Conservation (phyloP, 2,329 filamentous ascomycete genomes). For the Geosmithia morbida region DNA sequence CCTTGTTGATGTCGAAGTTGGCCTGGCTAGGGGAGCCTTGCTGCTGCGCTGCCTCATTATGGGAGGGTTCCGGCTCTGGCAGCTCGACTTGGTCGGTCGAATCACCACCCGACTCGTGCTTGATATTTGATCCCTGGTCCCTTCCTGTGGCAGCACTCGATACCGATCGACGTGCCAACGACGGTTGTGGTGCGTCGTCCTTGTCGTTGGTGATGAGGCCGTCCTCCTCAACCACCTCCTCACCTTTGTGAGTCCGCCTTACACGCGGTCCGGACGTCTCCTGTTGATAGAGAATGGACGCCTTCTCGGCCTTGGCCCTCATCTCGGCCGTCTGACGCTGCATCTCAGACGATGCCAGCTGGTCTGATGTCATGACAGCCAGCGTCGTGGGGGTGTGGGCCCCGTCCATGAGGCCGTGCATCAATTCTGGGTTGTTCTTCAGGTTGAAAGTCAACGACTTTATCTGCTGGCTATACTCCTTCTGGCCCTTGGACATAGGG, state of each 20-base stretch:
- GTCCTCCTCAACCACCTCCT: slow-evolving; percentile 76
- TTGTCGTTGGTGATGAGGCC: slow-evolving; percentile 16
- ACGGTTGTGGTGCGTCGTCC: slow-evolving; percentile 18
- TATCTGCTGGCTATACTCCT: slow-evolving; percentile 47
- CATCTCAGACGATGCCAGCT: slow-evolving; percentile 84
- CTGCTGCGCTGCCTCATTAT: slow-evolving; percentile 26
- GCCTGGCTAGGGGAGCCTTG: slow-evolving; percentile 37
- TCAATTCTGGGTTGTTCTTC: slow-evolving; percentile 72
- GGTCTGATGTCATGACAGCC: slow-evolving; percentile 76
- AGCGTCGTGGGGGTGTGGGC: slow-evolving; percentile 61
- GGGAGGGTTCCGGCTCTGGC: slow-evolving; percentile 20
- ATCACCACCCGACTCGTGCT: slow-evolving; percentile 18
- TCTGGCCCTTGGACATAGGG: slow-evolving; percentile 22
- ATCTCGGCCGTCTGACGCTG: slow-evolving; percentile 64
- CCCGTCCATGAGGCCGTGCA: slow-evolving; percentile 59
- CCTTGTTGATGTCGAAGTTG: slow-evolving; percentile 72
- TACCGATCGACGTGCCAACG: slow-evolving; percentile 4
- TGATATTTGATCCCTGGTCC: slow-evolving; percentile 11
- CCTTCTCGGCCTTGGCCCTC: slow-evolving; percentile 65
- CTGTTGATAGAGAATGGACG: slow-evolving; percentile 69
- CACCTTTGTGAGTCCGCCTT: slow-evolving; percentile 85
- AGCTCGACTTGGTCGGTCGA: slow-evolving; percentile 9
- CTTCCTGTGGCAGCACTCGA: not conserved
- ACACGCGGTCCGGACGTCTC: slow-evolving; percentile 56
- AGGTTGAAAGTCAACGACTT: slow-evolving; percentile 73